phyloP scores from a whole-genome alignment of 1,284 basidiomycete genomes.

The Amylostereum chailletii region DNA sequence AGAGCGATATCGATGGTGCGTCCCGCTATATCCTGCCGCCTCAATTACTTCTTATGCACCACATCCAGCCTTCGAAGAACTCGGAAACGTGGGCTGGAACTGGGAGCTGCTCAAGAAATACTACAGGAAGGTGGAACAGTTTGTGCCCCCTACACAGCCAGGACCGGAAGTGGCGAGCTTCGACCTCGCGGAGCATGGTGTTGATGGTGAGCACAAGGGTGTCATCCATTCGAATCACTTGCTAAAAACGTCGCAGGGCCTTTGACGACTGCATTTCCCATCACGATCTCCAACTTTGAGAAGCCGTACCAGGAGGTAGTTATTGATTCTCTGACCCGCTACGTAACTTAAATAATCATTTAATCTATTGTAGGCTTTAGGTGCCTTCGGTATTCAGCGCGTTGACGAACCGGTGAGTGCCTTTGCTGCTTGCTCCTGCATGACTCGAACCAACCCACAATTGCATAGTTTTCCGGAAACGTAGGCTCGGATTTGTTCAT shows the following conservation, averaged over 20 bases:
- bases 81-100: constrained; percentile 18
- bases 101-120: constrained; percentile 7
- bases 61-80: constrained; percentile 10
- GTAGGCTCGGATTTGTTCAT: neutral
- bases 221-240: no score
- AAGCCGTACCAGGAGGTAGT: constrained; percentile 1
- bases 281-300: neutral
- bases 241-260: neutral
- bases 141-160: neutral
- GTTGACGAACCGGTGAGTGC: constrained; percentile 2
- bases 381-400: neutral
- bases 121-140: constrained; percentile 3
- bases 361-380: neutral
- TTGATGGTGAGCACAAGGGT: neutral
- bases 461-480: constrained; percentile 1
- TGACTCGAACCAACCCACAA: neutral
- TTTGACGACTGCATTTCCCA: neutral
- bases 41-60: neutral
- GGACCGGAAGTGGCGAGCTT: neutral
- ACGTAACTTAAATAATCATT: neutral
- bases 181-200: neutral
- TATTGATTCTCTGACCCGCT: neutral
- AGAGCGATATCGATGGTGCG: constrained; percentile 14
- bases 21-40: neutral
- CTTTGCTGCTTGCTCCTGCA: neutral